Conservation (phyloP, 2,329 filamentous ascomycete species). For the Pseudogymnoascus sp. region DNA sequence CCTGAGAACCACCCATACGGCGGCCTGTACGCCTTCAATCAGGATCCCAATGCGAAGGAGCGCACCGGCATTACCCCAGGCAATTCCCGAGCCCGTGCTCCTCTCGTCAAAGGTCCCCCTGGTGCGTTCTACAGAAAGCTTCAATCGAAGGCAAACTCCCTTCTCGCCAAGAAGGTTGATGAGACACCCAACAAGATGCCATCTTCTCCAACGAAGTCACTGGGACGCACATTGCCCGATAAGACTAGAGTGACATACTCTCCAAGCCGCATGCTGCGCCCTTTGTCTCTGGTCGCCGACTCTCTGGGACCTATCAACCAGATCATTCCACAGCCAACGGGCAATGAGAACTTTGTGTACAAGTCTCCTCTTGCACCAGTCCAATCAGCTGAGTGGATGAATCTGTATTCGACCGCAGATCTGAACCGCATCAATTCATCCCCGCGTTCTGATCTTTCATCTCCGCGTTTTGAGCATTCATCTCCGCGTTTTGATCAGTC, state of each 20-base stretch:
- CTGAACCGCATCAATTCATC: slow-evolving; percentile 14
- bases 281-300: neutral
- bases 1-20: neutral
- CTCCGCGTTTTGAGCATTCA: neutral
- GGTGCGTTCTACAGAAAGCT: slow-evolving; percentile 24
- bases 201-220: neutral
- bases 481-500: neutral
- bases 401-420: slow-evolving; percentile 22
- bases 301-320: neutral
- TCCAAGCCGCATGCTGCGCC: neutral
- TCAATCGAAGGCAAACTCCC: slow-evolving; percentile 11
- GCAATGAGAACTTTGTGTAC: slow-evolving; percentile 20
- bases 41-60: neutral
- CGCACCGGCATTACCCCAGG: neutral
- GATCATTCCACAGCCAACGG: neutral
- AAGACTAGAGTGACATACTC: neutral
- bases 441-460: neutral
- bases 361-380: slow-evolving; percentile 25
- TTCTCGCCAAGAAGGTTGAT: neutral
- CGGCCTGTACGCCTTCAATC: neutral
- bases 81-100: slow-evolving; percentile 8
- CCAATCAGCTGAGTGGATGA: slow-evolving; percentile 20
- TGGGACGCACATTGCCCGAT: neutral
- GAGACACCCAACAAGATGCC: neutral
- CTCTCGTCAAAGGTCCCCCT: slow-evolving; percentile 18